A percentile compares a stretch with the other conserved stretches of the same genome.
Conservation (phyloP, 1,284 basidiomycete genomes). For the Boletus semigastroideus region DNA sequence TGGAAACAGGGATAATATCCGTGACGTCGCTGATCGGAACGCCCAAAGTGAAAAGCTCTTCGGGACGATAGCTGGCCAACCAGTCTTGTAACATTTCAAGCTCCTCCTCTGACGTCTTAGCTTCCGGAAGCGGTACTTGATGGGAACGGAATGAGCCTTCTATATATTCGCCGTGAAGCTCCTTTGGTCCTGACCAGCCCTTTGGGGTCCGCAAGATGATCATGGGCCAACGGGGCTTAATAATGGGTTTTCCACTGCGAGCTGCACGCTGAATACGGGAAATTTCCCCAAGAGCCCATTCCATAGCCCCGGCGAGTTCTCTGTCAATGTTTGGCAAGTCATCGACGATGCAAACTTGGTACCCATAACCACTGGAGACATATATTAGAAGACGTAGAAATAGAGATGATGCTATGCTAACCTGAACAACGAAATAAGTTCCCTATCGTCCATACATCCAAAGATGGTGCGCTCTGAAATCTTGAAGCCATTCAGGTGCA, state of each 20-base stretch:
- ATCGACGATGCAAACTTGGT: conserved; percentile 81
- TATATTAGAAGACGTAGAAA: conserved; percentile 3
- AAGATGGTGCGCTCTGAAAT: conserved; percentile 88
- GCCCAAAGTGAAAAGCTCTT: conserved; percentile 62
- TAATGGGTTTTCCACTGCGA: conserved; percentile 68
- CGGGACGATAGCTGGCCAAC: conserved; percentile 65
- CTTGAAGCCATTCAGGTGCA: conserved; percentile 85
- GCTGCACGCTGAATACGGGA: conserved; percentile 78
- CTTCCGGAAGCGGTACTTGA: conserved; percentile 79
- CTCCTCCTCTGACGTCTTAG: conserved; percentile 63
- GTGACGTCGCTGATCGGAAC: conserved; percentile 52
- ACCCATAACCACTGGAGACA: conserved; percentile 74
- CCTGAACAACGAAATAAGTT: conserved; percentile 67
- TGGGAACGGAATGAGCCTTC: conserved; percentile 78
- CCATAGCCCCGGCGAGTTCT: conserved; percentile 76
- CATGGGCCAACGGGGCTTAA: conserved; percentile 87
- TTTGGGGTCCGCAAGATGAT: conserved; percentile 84
- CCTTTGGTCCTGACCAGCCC: conserved; percentile 70
- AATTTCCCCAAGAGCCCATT: conserved; percentile 82
- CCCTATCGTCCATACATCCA: conserved; percentile 88
- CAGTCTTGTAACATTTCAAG: conserved; percentile 65
- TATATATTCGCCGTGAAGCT: conserved; percentile 63
- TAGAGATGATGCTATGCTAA: neutral
- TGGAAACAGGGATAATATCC: conserved; percentile 52
- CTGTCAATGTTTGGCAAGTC: conserved; percentile 65